Evolutionary conservation across 108 stramenopile species (phyloP), one percentile per base, ranked within the genome.

Genomic region (Skeletonema menzelii): DNA sequence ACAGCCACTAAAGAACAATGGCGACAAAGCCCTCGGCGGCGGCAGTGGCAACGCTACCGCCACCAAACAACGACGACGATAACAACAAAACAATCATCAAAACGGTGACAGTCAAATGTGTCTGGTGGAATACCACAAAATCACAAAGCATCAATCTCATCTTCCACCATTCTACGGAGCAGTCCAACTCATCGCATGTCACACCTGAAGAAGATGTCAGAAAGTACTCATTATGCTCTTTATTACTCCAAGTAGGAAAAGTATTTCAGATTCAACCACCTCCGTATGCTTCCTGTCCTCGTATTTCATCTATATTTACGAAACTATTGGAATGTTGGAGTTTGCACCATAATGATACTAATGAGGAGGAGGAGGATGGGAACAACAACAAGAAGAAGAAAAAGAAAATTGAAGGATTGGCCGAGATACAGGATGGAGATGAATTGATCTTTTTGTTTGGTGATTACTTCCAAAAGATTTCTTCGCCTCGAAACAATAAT

Each of bases 341-440:
- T 40, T 38, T 64, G 27, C 63, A 64, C 3, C 59, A 24, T 56
- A 24, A 26, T 0, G 17, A 27, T 56, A 56, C n/a, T n/a, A n/a
- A n/a, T n/a, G n/a, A n/a, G n/a, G n/a, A n/a, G n/a, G n/a, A n/a
- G n/a, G n/a, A n/a, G n/a, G n/a, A n/a, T n/a, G 8, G 5, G 5
- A 26, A 11, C 40, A 42, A 42, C 40, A 42, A 2, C 40, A 42
- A 42, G 0, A 15, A 15, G 40, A 42, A n/a, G 22, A 20, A 64
- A 22, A 53, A 53, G 49, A 64, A 40, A 46, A 42, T 64, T 27
- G 20, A 26, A 14, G 4, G 37, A 12, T 26, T 64, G 12, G 28
- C 63, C 4, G 63, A 64, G 27, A 64, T 63, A 31, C 27, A 63
- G 35, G 62, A 63, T 63, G 62, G 62, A 34, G 62, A 63, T 34